Percentiles rank a stretch among this genome's conserved stretches.
Evolutionary conservation across 1,139 yeast genomes (phyloP).

Genomic region (Pichia sp.): DNA sequence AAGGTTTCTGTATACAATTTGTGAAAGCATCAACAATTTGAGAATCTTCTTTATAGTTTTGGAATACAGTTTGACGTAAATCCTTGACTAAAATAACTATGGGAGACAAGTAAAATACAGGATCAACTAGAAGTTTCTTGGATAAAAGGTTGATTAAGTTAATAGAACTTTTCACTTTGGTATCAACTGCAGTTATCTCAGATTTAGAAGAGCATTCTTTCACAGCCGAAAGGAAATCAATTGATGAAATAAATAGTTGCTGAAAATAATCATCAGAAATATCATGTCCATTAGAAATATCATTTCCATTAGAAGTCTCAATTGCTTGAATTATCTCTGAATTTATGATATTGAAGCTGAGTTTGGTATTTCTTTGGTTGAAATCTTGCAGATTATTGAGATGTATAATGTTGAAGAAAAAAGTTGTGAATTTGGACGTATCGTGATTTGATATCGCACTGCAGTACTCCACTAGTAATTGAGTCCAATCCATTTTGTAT

Average conservation of each 20-base stretch:
- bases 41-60: background rate
- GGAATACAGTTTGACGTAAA: slow-evolving; percentile 3
- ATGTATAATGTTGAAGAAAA: slow-evolving; percentile 1
- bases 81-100: slow-evolving; percentile 7
- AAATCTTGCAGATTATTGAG: slow-evolving; percentile 3
- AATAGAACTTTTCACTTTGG: slow-evolving; percentile 3
- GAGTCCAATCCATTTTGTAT: slow-evolving; percentile 5
- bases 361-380: background rate
- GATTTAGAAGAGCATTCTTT: background rate
- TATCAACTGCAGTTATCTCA: background rate
- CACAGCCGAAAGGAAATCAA: slow-evolving; percentile 1
- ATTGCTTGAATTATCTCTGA: background rate
- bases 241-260: slow-evolving; percentile 4
- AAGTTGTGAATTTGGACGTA: slow-evolving; percentile 6
- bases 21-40: slow-evolving; percentile 46
- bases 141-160: slow-evolving; percentile 6
- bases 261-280: slow-evolving; percentile 6
- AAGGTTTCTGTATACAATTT: slow-evolving; percentile 61
- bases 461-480: slow-evolving; percentile 2
- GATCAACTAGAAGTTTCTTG: slow-evolving; percentile 7
- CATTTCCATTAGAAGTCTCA: background rate
- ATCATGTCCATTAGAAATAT: background rate
- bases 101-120: slow-evolving; percentile 8
- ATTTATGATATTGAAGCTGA: slow-evolving; percentile 5
- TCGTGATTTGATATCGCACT: slow-evolving; percentile 2